phyloP scores from a whole-genome alignment of 2,329 filamentous ascomycete genomes.

The Nannizziopsis barbatae region DNA sequence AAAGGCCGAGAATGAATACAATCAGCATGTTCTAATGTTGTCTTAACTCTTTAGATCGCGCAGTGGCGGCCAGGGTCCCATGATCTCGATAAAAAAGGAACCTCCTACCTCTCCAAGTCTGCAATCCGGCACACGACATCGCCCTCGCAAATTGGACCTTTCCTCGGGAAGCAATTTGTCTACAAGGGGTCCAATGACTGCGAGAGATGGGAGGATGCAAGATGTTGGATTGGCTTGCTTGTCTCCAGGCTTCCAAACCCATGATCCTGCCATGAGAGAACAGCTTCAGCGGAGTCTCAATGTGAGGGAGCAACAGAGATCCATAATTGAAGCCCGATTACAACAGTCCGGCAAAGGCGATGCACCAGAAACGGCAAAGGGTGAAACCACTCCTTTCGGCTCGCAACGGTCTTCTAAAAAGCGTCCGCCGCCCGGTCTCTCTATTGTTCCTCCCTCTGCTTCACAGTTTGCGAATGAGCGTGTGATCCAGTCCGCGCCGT shows the following conservation, averaged over 20 bases:
- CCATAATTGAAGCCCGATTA: constrained; percentile 83
- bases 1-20: neutral
- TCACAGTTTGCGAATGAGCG: constrained; percentile 87
- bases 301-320: constrained; percentile 70
- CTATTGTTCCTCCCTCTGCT: constrained; percentile 88
- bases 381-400: constrained; percentile 35
- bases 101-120: constrained; percentile 71
- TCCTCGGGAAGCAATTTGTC: constrained; percentile 51
- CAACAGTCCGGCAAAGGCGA: constrained; percentile 80
- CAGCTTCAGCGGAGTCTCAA: too few relatives aligned
- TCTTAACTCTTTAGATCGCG: constrained; percentile 22
- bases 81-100: constrained; percentile 95
- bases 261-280: constrained; percentile 75
- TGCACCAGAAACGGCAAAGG: constrained; percentile 44
- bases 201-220: constrained; percentile 69
- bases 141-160: constrained; percentile 38
- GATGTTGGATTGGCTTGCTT: constrained; percentile 89
- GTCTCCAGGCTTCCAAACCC: constrained; percentile 89
- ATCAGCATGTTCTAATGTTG: constrained; percentile 12
- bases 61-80: constrained; percentile 47
- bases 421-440: constrained; percentile 64
- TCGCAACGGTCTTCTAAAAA: constrained; percentile 38
- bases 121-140: constrained; percentile 47
- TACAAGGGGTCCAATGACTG: constrained; percentile 57
- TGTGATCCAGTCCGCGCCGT: constrained; percentile 89